Evolutionary conservation across 192 early-diverging fungal genomes (phyloP).

Genomic region (Spizellomyces sp.): DNA sequence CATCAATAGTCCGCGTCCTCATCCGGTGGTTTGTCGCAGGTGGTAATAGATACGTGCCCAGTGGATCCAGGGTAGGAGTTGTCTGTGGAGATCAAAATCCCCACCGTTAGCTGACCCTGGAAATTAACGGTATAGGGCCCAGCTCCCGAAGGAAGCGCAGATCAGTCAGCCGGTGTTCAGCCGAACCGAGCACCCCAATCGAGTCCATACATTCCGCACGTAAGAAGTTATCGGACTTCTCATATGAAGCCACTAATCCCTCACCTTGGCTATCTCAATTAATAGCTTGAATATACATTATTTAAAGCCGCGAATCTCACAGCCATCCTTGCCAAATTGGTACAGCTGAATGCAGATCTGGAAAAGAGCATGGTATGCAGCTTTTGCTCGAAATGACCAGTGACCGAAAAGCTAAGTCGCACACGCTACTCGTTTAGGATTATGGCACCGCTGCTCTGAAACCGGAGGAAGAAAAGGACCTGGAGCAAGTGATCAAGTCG

Average conservation of each 20-base stretch:
- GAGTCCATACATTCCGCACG: constrained; percentile 7
- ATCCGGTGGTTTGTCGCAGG: background rate
- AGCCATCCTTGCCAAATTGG: constrained; percentile 76
- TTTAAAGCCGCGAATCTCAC: constrained; percentile 71
- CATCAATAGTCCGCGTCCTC: background rate
- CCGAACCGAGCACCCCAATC: background rate
- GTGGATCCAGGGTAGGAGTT: background rate
- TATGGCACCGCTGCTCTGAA: constrained; percentile 11
- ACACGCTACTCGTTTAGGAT: constrained; percentile 4
- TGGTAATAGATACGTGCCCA: constrained; percentile 33
- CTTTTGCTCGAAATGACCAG: constrained; percentile 16
- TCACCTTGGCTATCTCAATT: background rate
- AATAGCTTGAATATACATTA: constrained; percentile 48
- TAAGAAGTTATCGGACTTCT: background rate
- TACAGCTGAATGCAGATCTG: constrained; percentile 66
- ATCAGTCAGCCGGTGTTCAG: no score
- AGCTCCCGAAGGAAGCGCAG: no score
- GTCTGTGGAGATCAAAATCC: no score
- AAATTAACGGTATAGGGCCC: no score
- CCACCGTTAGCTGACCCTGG: no score
- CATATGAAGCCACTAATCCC: background rate
- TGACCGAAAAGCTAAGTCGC: constrained; percentile 2
- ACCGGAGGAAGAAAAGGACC: constrained; percentile 3
- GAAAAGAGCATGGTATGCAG: constrained; percentile 25
- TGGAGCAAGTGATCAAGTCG: constrained; percentile 24